Evolutionary conservation across 495 filamentous ascomycete genomes (phyloP), one percentile per base, ranked within the genome.

Genomic region (Penicillium ochrochloron): DNA sequence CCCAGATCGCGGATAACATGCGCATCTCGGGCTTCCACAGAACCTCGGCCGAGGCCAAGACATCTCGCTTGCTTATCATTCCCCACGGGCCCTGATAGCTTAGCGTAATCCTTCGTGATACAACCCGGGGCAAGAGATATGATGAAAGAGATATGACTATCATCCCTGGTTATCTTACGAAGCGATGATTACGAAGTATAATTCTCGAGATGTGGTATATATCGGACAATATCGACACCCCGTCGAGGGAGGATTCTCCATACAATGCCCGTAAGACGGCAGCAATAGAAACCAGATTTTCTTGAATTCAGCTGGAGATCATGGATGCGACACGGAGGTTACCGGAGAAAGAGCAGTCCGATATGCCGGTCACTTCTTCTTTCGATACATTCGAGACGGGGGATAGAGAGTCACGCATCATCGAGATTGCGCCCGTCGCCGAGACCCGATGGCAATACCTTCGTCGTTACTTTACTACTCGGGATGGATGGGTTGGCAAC

Each of bases 401-500:
- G 17, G 55, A 65, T 39, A 46, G 50, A n/a, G 7, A 39, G 8
- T 63, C 62, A 29, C 59, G 59, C 8, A 57, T 68, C 1, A 35
- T 65, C 14, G 59, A 68, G 56, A 37, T 65, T 19, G 33, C 62
- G 62, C 62, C 66, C 7, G 25, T 60, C 59, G 62, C 66, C 62
- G 66, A 68, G 59, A 65, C 62, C 59, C 63, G 61, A 64, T 75
- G 66, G 69, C 65, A 70, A 60, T 78, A 81, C 42, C 60, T 76
- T 41, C 66, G 67, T 44, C 80, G 67, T 33, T 69, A 69, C 34
- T 66, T 86, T 64, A 74, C 79, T n/a, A 87, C 83, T 21, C 83
- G 77, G 62, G 85, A 92, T 12, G 92, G 92, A 31, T 82, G 93
- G 53, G 72, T 95, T 60, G 92, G 92, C 37, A 77, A 85, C 67